These are phyloP conservation scores for Pichia cephalocereana DNA, from an alignment of 805 yeast species.

Conservation along the genomic window DNA sequence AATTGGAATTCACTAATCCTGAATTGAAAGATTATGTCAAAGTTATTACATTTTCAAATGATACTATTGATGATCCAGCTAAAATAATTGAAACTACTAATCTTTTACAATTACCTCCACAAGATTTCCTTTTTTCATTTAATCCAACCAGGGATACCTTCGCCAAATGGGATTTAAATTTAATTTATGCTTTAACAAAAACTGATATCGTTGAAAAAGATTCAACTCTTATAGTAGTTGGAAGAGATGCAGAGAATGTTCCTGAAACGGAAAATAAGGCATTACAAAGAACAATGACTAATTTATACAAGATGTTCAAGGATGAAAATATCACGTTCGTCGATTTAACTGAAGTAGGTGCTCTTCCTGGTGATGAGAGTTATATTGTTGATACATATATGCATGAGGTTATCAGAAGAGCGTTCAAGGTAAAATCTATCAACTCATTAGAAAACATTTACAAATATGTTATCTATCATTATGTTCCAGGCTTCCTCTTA, in stretches of 20 bases:
- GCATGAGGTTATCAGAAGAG: background rate
- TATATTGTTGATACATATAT: slow-evolving; percentile 2
- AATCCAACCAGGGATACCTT: slow-evolving; percentile 3
- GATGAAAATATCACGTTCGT: background rate
- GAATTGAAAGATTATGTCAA: background rate
- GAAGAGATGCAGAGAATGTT: background rate
- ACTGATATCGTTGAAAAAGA: background rate
- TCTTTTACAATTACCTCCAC: background rate
- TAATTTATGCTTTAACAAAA: background rate
- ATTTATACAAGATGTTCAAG: background rate
- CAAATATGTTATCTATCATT: slow-evolving; percentile 1
- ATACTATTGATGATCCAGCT: background rate
- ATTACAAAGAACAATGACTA: background rate
- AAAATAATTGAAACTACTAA: background rate
- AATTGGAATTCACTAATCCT: slow-evolving; percentile 1
- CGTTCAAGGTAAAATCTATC: background rate
- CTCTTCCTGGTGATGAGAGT: slow-evolving; percentile 2
- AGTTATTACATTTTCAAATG: background rate
- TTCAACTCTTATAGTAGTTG: slow-evolving; percentile 2
- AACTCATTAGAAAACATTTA: background rate
- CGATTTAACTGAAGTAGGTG: slow-evolving; percentile 2
- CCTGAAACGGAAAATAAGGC: slow-evolving; percentile 3
- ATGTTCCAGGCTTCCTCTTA: slow-evolving; percentile 3
- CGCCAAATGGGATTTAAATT: slow-evolving; percentile 6
- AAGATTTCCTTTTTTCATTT: slow-evolving; percentile 3